Conservation (phyloP, 768 basidiomycete genomes). For the Serendipita sp. region DNA sequence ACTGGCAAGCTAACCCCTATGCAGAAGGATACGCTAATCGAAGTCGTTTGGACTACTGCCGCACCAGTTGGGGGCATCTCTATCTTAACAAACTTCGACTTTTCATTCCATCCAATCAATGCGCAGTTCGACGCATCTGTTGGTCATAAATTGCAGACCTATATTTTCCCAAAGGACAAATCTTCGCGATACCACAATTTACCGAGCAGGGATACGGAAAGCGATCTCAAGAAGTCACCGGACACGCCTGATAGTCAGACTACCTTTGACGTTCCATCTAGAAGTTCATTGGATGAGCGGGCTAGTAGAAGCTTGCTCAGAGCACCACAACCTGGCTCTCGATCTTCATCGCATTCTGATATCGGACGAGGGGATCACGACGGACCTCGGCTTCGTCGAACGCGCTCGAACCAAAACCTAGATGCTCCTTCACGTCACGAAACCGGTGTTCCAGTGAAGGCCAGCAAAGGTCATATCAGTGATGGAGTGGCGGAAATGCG, state of each 20-base stretch:
- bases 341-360: conserved; percentile 4
- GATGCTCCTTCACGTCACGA: background rate
- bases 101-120: conserved; percentile 72
- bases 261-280: background rate
- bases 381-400: background rate
- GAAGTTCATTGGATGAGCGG: background rate
- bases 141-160: conserved; percentile 71
- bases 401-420: background rate
- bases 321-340: background rate
- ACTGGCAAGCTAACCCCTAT: conserved; percentile 6
- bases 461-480: background rate
- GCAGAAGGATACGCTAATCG: conserved; percentile 56
- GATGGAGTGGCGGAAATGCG: conserved; percentile 3
- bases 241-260: background rate
- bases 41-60: conserved; percentile 68
- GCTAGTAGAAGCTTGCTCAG: background rate
- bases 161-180: conserved; percentile 32
- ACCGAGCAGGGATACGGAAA: background rate
- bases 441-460: background rate
- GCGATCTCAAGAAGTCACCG: background rate
- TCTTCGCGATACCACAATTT: background rate
- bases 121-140: conserved; percentile 75
- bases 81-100: conserved; percentile 68
- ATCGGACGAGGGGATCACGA: background rate
- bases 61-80: conserved; percentile 88